Evolutionary conservation across 345 rosid species (phyloP).

Genomic region (Eucalyptus sideroxylon): DNA sequence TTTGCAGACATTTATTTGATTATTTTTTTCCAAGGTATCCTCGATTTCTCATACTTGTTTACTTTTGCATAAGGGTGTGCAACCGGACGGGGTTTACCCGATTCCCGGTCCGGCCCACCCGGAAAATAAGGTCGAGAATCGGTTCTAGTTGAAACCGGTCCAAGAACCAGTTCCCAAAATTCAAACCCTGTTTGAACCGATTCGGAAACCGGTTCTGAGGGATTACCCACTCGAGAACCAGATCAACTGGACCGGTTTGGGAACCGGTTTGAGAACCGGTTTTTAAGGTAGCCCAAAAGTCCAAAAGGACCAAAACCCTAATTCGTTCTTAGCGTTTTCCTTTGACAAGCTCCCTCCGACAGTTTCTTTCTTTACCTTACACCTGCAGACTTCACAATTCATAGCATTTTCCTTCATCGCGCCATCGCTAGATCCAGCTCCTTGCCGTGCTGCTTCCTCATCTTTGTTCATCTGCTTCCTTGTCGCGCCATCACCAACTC

Average conservation of each 20-base stretch:
- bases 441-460: accelerated
- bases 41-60: too few relatives aligned
- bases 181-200: too few relatives aligned
- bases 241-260: accelerated
- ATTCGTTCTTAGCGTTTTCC: too few relatives aligned
- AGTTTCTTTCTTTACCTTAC: too few relatives aligned
- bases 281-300: too few relatives aligned
- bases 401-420: accelerated
- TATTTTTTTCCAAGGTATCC: neutral
- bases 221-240: accelerated
- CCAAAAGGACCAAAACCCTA: too few relatives aligned
- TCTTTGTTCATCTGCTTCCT: accelerated
- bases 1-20: too few relatives aligned
- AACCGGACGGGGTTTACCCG: accelerated
- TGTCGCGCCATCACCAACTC: accelerated
- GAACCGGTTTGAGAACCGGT: too few relatives aligned
- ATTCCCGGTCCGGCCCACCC: accelerated
- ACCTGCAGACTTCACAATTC: accelerated
- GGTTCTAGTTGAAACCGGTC: accelerated
- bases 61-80: accelerated
- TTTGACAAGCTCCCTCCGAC: accelerated
- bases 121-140: accelerated
- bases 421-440: accelerated
- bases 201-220: accelerated
- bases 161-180: accelerated